Percentiles rank a stretch among this genome's conserved stretches.
Conservation (phyloP, 2,329 filamentous ascomycete species). For the Niveomyces coronatus region DNA sequence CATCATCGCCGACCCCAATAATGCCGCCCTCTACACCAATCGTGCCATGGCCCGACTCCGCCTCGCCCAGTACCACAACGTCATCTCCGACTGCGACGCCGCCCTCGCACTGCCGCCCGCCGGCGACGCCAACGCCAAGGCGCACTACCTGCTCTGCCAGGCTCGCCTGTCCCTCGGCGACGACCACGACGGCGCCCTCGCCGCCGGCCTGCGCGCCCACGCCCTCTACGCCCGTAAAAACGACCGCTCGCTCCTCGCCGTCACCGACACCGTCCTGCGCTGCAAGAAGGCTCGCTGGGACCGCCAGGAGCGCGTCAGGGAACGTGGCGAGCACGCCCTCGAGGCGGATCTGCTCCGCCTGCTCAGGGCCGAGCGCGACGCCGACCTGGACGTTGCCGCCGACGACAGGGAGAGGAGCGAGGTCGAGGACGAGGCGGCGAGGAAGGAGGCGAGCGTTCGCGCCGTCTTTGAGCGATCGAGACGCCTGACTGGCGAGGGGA, state of each 20-base stretch:
- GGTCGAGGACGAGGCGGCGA: slow-evolving; percentile 35
- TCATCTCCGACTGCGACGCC: slow-evolving; percentile 65
- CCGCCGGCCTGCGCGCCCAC: slow-evolving; percentile 63
- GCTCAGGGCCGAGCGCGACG: slow-evolving; percentile 37
- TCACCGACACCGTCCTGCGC: slow-evolving; percentile 63
- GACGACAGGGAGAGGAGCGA: slow-evolving; percentile 35
- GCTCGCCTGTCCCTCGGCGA: slow-evolving; percentile 58
- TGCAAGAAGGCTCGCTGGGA: slow-evolving; percentile 88
- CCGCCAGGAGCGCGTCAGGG: slow-evolving; percentile 52
- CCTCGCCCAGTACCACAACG: slow-evolving; percentile 61
- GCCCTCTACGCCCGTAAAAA: slow-evolving; percentile 51
- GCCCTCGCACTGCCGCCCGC: slow-evolving; percentile 61
- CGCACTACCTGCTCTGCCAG: slow-evolving; percentile 72
- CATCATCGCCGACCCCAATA: slow-evolving; percentile 67
- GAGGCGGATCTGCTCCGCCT: slow-evolving; percentile 48
- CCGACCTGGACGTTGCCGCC: slow-evolving; percentile 26
- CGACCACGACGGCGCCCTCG: slow-evolving; percentile 58
- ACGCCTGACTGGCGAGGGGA: slow-evolving; percentile 31
- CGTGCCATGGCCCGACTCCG: slow-evolving; percentile 74
- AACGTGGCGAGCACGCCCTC: slow-evolving; percentile 45
- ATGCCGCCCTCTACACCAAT: slow-evolving; percentile 79
- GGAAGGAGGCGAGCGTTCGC: slow-evolving; percentile 34
- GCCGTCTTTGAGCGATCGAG: slow-evolving; percentile 41
- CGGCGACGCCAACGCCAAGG: slow-evolving; percentile 56
- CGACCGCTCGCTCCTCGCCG: slow-evolving; percentile 57